Percentiles rank a stretch among this genome's conserved stretches.
These are phyloP conservation scores for Tuber umbilicatum DNA, from an alignment of 495 filamentous ascomycete species.

Conservation along the genomic window DNA sequence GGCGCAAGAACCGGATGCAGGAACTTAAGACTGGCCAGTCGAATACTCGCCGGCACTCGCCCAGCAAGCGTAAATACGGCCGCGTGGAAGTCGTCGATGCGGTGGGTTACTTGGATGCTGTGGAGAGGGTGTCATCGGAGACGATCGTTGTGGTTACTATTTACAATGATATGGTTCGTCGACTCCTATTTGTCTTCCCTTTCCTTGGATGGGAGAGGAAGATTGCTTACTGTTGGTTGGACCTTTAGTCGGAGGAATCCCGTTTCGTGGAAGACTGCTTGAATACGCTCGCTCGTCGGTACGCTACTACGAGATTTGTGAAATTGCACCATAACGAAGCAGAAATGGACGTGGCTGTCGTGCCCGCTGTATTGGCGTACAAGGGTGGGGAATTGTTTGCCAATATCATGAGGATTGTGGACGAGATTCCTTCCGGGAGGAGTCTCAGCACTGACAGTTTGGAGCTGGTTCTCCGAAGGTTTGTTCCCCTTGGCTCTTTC, in stretches of 20 bases:
- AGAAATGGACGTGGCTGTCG: conserved; percentile 84
- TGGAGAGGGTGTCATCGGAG: conserved; percentile 76
- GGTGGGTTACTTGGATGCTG: conserved; percentile 83
- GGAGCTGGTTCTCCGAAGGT: conserved; percentile 58
- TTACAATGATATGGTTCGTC: conserved; percentile 73
- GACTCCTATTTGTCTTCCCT: conserved; percentile 1
- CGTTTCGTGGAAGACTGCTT: conserved; percentile 70
- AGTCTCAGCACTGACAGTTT: conserved; percentile 55
- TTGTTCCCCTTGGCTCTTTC: conserved; percentile 37
- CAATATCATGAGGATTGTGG: conserved; percentile 76
- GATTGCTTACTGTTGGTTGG: neutral
- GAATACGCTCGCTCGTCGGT: conserved; percentile 58
- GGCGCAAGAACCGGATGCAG: conserved; percentile 69
- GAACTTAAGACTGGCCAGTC: conserved; percentile 58
- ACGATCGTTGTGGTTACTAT: conserved; percentile 92
- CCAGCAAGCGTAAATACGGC: conserved; percentile 69
- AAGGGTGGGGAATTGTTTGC: conserved; percentile 81
- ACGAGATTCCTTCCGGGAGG: conserved; percentile 68
- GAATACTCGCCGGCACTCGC: conserved; percentile 57
- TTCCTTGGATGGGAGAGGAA: neutral
- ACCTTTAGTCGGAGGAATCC: conserved; percentile 62
- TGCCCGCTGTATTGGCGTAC: conserved; percentile 86
- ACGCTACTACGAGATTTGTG: conserved; percentile 73
- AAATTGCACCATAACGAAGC: conserved; percentile 88
- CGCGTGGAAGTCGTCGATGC: conserved; percentile 79